phyloP scores from a whole-genome alignment of 2,329 filamentous ascomycete genomes.

The Exophiala oligosperma region DNA sequence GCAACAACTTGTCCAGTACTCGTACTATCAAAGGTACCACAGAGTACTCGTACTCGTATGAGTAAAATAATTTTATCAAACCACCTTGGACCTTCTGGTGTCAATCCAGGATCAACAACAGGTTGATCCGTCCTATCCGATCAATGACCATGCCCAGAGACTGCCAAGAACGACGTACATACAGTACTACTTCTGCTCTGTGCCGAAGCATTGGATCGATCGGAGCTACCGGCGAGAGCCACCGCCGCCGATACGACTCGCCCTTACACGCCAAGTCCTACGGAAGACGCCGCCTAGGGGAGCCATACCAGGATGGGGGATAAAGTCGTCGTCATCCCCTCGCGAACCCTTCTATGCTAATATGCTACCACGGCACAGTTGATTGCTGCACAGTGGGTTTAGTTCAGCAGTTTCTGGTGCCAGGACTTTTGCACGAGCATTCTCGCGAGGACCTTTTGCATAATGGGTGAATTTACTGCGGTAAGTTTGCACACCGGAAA shows the following conservation, averaged over 20 bases:
- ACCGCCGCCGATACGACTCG: too few species aligned
- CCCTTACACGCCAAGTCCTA: background rate
- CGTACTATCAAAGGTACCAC: too few species aligned
- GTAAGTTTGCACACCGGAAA: conserved; percentile 15
- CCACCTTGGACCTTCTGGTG: background rate
- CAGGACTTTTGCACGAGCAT: too few species aligned
- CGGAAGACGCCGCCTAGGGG: background rate
- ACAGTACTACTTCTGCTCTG: too few species aligned
- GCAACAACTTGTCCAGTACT: too few species aligned
- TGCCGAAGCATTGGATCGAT: too few species aligned
- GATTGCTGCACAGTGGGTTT: too few species aligned
- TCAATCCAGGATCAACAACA: background rate
- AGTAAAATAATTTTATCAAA: too few species aligned
- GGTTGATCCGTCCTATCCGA: conserved; percentile 14
- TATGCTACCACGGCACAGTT: too few species aligned
- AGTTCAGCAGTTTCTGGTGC: too few species aligned
- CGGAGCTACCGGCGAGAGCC: too few species aligned
- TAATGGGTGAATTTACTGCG: conserved; percentile 17
- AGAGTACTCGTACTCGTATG: too few species aligned
- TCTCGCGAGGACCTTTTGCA: background rate
- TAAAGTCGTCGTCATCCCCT: conserved; percentile 20
- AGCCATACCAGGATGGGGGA: conserved; percentile 9
- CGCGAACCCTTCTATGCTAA: background rate
- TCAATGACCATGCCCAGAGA: conserved; percentile 4
- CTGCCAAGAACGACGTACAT: background rate